These are phyloP conservation scores for Tricholomella constricta DNA, from an alignment of 768 basidiomycete species.

Conservation along the genomic window DNA sequence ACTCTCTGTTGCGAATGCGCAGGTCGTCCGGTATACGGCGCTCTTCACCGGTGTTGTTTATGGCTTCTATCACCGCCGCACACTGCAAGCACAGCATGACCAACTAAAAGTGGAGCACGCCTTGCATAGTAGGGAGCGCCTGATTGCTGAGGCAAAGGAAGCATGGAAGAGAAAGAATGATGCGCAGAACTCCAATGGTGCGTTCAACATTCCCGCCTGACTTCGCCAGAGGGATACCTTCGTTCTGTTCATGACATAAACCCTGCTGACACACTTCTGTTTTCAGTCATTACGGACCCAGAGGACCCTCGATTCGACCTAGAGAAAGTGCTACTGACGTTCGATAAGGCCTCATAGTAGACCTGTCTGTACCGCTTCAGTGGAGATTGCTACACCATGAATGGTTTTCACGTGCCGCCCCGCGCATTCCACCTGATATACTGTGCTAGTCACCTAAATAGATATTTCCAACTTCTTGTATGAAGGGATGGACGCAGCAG, in stretches of 20 bases:
- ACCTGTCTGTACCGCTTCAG: conserved; percentile 20
- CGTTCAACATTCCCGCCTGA: conserved; percentile 29
- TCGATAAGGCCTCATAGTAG: conserved; percentile 71
- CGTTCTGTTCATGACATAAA: conserved; percentile 4
- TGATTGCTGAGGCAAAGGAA: conserved; percentile 86
- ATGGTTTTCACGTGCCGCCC: conserved; percentile 7
- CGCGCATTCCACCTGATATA: conserved; percentile 12
- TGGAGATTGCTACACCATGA: conserved; percentile 17
- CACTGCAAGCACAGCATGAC: conserved; percentile 82
- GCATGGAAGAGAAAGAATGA: conserved; percentile 85
- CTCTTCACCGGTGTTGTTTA: conserved; percentile 86
- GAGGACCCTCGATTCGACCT: conserved; percentile 96
- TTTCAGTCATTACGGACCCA: conserved; percentile 85
- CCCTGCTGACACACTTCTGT: conserved; percentile 11
- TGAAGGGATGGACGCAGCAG: neutral
- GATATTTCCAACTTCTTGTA: conserved; percentile 5
- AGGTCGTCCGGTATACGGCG: conserved; percentile 96
- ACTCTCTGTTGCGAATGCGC: conserved; percentile 8
- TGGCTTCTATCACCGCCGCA: conserved; percentile 89
- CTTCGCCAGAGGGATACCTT: conserved; percentile 8
- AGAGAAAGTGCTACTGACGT: conserved; percentile 81
- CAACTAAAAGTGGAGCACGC: conserved; percentile 74
- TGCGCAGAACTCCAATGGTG: conserved; percentile 56
- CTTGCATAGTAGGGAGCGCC: conserved; percentile 68
- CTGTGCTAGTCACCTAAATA: conserved; percentile 18